phyloP scores from a whole-genome alignment of 2,329 filamentous ascomycete genomes.

The Lecanosticta acicola region DNA sequence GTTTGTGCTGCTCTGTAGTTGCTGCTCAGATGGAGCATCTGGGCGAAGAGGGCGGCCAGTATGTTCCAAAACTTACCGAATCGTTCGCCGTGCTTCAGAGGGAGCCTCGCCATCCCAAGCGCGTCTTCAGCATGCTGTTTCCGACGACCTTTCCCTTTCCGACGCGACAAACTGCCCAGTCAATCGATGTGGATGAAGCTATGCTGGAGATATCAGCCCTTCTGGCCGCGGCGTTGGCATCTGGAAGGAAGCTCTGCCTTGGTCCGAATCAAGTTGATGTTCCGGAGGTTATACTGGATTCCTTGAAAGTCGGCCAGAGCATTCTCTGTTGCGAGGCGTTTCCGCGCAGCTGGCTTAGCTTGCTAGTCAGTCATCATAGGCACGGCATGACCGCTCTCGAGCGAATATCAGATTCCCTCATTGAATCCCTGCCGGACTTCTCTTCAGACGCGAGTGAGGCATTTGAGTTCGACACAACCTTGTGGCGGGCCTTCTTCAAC shows the following conservation, averaged over 20 bases:
- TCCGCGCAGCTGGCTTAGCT: constrained; percentile 81
- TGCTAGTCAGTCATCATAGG: constrained; percentile 59
- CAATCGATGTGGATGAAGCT: constrained; percentile 60
- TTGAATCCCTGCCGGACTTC: constrained; percentile 79
- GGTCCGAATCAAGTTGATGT: constrained; percentile 57
- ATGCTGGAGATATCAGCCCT: constrained; percentile 84
- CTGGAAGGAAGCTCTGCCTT: constrained; percentile 27
- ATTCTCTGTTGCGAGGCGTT: constrained; percentile 87
- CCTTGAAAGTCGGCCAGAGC: constrained; percentile 79
- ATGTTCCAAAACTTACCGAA: constrained; percentile 83
- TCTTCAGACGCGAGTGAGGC: constrained; percentile 61
- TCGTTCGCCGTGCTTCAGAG: constrained; percentile 75
- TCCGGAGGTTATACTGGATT: constrained; percentile 67
- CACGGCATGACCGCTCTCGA: constrained; percentile 82
- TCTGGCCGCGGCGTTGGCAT: constrained; percentile 56
- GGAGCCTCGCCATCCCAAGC: constrained; percentile 54
- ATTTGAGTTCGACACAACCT: constrained; percentile 73
- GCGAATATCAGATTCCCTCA: constrained; percentile 70
- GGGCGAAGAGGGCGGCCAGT: constrained; percentile 75
- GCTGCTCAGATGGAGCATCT: constrained; percentile 76
- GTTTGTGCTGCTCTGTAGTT: constrained; percentile 86
- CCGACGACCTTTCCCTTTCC: constrained; percentile 87
- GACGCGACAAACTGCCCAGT: constrained; percentile 57
- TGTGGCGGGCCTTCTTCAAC: constrained; percentile 92
- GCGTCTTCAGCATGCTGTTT: constrained; percentile 76